Percentiles rank a stretch among this genome's conserved stretches.
Conservation (phyloP, 2,329 filamentous ascomycete genomes). For the Tolypocladium pustulatum region DNA sequence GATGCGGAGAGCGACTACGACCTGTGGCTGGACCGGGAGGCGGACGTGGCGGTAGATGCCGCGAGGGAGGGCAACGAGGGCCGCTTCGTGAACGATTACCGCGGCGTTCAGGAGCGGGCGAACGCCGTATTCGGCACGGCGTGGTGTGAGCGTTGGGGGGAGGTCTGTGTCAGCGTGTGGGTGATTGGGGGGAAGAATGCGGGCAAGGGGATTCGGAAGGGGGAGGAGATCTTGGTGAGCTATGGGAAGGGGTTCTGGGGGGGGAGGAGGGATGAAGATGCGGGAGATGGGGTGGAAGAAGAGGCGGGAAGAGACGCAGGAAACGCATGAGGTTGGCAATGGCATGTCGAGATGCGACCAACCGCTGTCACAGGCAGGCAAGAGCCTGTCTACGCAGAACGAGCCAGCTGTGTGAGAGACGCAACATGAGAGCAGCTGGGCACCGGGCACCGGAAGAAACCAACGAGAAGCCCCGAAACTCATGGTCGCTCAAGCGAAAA, state of each 20-base stretch:
- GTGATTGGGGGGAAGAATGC: slow-evolving; percentile 28
- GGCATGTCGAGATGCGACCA: background rate
- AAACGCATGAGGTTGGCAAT: background rate
- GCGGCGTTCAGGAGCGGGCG: slow-evolving; percentile 41
- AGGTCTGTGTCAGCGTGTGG: slow-evolving; percentile 49
- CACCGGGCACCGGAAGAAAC: too few species aligned
- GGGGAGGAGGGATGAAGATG: slow-evolving; percentile 18
- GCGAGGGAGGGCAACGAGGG: slow-evolving; percentile 49
- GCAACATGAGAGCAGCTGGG: too few species aligned
- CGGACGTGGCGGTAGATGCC: slow-evolving; percentile 50
- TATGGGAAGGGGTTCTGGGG: slow-evolving; percentile 61
- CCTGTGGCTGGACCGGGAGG: slow-evolving; percentile 49
- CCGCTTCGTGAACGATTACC: slow-evolving; percentile 57
- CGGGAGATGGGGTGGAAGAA: slow-evolving; percentile 5
- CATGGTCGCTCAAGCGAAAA: too few species aligned
- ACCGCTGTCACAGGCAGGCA: too few species aligned
- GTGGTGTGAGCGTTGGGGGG: slow-evolving; percentile 40
- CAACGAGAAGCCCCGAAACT: too few species aligned
- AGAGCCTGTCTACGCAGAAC: too few species aligned
- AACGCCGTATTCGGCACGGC: slow-evolving; percentile 51
- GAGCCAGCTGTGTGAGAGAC: too few species aligned
- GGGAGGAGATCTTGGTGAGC: slow-evolving; percentile 54
- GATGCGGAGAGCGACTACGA: slow-evolving; percentile 44
- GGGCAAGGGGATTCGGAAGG: slow-evolving; percentile 31
- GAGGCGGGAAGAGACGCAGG: background rate